A percentile compares a stretch with the other conserved stretches of the same genome.
Conservation (phyloP, 805 yeast genomes). For the Osmozyma mogii region DNA sequence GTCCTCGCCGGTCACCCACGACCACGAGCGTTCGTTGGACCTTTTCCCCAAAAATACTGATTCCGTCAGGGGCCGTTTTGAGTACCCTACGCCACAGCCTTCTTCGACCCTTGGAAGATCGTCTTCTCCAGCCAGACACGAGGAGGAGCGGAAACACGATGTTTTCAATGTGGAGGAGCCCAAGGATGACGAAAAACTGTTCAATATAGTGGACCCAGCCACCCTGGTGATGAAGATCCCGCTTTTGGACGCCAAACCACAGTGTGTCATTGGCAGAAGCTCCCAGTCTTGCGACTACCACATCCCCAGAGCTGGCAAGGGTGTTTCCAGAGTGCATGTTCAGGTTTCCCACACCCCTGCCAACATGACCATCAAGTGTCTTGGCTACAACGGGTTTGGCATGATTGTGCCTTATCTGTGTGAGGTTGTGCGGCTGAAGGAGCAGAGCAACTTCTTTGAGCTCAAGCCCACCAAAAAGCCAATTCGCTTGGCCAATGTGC, state of each 20-base stretch:
- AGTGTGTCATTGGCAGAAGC: constrained; percentile 58
- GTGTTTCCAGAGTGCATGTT: constrained; percentile 63
- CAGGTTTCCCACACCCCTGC: constrained; percentile 36
- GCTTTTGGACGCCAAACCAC: constrained; percentile 30
- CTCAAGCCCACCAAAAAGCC: constrained; percentile 18
- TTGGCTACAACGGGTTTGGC: constrained; percentile 76
- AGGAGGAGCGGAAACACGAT: constrained; percentile 1
- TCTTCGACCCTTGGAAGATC: constrained; percentile 40
- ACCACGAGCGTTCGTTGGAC: constrained; percentile 13
- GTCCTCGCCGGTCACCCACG: constrained; percentile 39
- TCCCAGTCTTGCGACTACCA: constrained; percentile 48
- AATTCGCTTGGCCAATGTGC: constrained; percentile 12
- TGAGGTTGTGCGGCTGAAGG: constrained; percentile 19
- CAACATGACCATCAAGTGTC: constrained; percentile 52
- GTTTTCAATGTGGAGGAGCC: neutral
- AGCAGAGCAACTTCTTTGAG: constrained; percentile 13
- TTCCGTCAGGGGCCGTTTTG: constrained; percentile 14
- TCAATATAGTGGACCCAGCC: constrained; percentile 29
- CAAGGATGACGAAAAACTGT: constrained; percentile 5
- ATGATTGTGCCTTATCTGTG: constrained; percentile 53
- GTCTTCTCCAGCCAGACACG: constrained; percentile 28
- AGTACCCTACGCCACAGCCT: constrained; percentile 69
- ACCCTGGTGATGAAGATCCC: constrained; percentile 27
- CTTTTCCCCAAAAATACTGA: constrained; percentile 5
- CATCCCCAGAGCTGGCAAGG: constrained; percentile 41